These are phyloP conservation scores for Asterophora parasitica DNA, from an alignment of 768 basidiomycete genomes.

Conservation along the genomic window DNA sequence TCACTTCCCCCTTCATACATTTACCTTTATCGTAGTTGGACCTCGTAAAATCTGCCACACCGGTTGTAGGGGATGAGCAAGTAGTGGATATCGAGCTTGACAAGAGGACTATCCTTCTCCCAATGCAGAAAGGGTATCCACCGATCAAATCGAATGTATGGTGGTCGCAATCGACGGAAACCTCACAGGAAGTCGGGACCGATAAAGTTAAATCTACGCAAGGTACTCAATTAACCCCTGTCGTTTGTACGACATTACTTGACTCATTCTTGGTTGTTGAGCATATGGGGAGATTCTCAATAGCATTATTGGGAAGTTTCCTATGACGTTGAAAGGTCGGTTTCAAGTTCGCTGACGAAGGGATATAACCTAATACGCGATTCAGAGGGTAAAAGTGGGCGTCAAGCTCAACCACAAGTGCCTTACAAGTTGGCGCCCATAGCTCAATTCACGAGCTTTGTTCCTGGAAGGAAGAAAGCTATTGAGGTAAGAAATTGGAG, in stretches of 20 bases:
- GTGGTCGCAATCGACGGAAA: constrained; percentile 26
- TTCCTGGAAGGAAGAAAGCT: constrained; percentile 44
- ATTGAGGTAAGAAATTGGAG: constrained; percentile 35
- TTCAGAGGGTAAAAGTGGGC: constrained; percentile 24
- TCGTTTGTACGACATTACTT: constrained; percentile 2
- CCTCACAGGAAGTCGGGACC: background rate
- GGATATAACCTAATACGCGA: background rate
- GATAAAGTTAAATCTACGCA: background rate
- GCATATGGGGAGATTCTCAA: constrained; percentile 26
- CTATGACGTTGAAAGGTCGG: constrained; percentile 39
- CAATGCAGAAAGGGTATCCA: constrained; percentile 26
- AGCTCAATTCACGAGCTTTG: constrained; percentile 31
- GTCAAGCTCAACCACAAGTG: constrained; percentile 19
- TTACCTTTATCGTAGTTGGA: constrained; percentile 33
- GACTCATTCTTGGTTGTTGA: constrained; percentile 4
- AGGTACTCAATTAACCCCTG: constrained; percentile 5
- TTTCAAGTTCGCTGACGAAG: background rate
- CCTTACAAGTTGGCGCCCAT: constrained; percentile 38
- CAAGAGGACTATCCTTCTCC: constrained; percentile 37
- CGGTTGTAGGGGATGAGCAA: constrained; percentile 43
- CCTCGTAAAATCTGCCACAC: constrained; percentile 26
- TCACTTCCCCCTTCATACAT: background rate
- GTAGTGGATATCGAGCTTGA: constrained; percentile 51
- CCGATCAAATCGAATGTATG: constrained; percentile 30
- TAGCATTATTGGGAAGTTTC: constrained; percentile 32